phyloP scores from a whole-genome alignment of 257 asterid genomes.

The Primulina huaijiensis region DNA sequence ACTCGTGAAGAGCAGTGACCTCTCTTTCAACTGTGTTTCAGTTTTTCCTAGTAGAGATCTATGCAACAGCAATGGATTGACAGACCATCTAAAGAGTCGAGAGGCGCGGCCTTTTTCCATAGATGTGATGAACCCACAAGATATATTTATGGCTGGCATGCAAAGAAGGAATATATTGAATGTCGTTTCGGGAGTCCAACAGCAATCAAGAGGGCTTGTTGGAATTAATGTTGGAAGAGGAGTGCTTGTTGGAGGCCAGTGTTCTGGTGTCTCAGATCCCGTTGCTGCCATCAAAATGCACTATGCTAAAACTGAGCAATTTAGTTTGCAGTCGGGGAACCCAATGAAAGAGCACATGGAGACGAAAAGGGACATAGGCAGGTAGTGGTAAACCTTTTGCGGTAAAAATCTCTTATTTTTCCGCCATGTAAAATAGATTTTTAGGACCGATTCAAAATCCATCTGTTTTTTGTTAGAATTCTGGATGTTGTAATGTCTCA shows the following conservation, averaged over 20 bases:
- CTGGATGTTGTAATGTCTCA: constrained; percentile 62
- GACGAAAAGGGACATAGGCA: constrained; percentile 73
- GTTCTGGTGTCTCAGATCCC: constrained; percentile 73
- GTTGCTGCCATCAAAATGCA: constrained; percentile 83
- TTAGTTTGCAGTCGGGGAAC: constrained; percentile 40
- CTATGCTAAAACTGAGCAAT: constrained; percentile 60
- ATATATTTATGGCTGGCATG: constrained; percentile 45
- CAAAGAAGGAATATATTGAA: constrained; percentile 67
- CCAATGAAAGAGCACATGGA: constrained; percentile 58
- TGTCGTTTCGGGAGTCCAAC: constrained; percentile 50
- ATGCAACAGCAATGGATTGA: constrained; percentile 36
- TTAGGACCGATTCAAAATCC: constrained; percentile 27
- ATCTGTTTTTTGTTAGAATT: constrained; percentile 34
- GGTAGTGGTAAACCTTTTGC: constrained; percentile 46
- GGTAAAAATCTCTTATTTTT: constrained; percentile 43
- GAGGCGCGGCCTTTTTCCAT: constrained; percentile 50
- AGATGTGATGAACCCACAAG: constrained; percentile 60
- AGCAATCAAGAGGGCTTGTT: constrained; percentile 45
- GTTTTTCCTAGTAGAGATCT: constrained; percentile 46
- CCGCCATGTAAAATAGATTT: constrained; percentile 57
- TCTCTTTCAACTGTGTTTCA: constrained; percentile 43
- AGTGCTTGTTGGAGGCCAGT: constrained; percentile 57
- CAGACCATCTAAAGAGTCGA: constrained; percentile 44
- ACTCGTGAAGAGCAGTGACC: constrained; percentile 33
- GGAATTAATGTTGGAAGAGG: constrained; percentile 55